Evolutionary conservation across 768 basidiomycete genomes (phyloP).

Genomic region (Lentinula raphanica): DNA sequence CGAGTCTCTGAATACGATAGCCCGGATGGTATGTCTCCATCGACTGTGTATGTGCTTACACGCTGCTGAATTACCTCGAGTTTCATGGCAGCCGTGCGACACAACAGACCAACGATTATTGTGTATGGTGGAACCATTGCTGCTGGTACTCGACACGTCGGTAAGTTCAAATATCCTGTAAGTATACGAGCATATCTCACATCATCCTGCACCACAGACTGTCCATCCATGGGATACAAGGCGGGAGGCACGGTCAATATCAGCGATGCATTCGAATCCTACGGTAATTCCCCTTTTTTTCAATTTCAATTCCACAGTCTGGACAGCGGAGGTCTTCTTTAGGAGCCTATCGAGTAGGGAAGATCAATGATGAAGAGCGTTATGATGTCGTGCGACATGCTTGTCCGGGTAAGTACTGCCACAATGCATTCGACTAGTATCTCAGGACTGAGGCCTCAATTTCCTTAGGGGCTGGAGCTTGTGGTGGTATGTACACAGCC

Average conservation of each 20-base stretch:
- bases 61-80: constrained; percentile 51
- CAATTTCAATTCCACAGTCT: not conserved
- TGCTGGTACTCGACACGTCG: constrained; percentile 66
- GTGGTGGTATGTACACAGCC: constrained; percentile 74
- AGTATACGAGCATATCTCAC: constrained; percentile 7
- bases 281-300: constrained; percentile 38
- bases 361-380: constrained; percentile 74
- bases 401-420: constrained; percentile 46
- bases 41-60: not conserved
- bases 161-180: too few species aligned
- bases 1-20: not conserved
- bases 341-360: constrained; percentile 75
- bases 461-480: constrained; percentile 60
- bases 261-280: constrained; percentile 81
- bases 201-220: constrained; percentile 38
- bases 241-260: constrained; percentile 84
- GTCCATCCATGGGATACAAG: constrained; percentile 69
- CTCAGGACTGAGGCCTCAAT: not conserved
- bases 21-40: not conserved
- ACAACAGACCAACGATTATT: constrained; percentile 85
- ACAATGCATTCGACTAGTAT: too few species aligned
- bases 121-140: constrained; percentile 86
- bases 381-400: constrained; percentile 83
- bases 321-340: not conserved
- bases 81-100: constrained; percentile 78